A percentile compares a stretch with the other conserved stretches of the same genome.
phyloP scores from a whole-genome alignment of 73 alveolate species.

The Halteria grandinella region DNA sequence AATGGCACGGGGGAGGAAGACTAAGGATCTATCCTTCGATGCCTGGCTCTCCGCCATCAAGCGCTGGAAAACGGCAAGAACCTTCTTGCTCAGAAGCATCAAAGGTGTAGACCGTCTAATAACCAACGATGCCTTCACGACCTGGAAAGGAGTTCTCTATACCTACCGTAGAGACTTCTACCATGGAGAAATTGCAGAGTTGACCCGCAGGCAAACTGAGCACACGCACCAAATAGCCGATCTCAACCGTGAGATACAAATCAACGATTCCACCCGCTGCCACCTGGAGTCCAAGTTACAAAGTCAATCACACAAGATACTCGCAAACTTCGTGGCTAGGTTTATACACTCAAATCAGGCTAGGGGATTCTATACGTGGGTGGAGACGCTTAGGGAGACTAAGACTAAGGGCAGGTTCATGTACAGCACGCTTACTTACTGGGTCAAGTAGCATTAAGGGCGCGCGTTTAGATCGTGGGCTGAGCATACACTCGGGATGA shows the following conservation, averaged over 20 bases:
- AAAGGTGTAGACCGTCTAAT: slow-evolving; percentile 35
- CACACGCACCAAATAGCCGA: slow-evolving; percentile 35
- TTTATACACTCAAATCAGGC: slow-evolving; percentile 19
- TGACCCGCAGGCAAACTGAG: slow-evolving; percentile 41
- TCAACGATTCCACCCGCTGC: slow-evolving; percentile 30
- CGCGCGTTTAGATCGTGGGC: slow-evolving; percentile 61
- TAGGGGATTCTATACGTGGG: slow-evolving; percentile 66
- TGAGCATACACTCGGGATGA: neutral
- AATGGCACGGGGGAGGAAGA: neutral
- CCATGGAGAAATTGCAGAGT: slow-evolving; percentile 14
- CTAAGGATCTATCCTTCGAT: slow-evolving; percentile 1
- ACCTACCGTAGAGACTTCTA: slow-evolving; percentile 28
- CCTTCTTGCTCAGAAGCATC: slow-evolving; percentile 18
- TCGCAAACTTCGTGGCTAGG: slow-evolving; percentile 56
- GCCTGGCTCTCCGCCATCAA: slow-evolving; percentile 36
- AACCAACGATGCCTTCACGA: slow-evolving; percentile 11
- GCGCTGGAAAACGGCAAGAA: slow-evolving; percentile 20
- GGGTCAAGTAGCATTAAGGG: slow-evolving; percentile 38
- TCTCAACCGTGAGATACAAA: slow-evolving; percentile 27
- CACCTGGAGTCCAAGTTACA: slow-evolving; percentile 43
- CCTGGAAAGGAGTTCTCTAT: slow-evolving; percentile 37
- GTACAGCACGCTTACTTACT: slow-evolving; percentile 8
- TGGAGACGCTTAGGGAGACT: neutral
- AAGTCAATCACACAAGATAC: slow-evolving; percentile 40
- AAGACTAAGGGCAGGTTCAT: slow-evolving; percentile 19